Evolutionary conservation across 2,329 filamentous ascomycete species (phyloP), one percentile per base, ranked within the genome.

Genomic region (Verticillium longisporum): DNA sequence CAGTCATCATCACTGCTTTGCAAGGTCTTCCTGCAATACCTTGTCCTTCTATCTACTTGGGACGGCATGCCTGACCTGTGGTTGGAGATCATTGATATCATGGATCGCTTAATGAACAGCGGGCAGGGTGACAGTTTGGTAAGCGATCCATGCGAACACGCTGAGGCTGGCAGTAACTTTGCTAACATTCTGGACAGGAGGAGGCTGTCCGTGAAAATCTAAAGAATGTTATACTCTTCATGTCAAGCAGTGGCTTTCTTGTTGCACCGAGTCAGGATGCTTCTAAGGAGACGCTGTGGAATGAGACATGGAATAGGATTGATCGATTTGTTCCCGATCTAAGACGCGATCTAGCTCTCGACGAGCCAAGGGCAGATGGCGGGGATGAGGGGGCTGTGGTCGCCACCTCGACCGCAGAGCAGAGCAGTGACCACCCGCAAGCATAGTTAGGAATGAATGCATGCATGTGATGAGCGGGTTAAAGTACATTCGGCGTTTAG

Each of bases 101-200:
- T 99, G 85, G 95, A 99, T 73, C 87, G 95, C 31, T 82, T 99
- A 65, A 96, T 97, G 88, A 97, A 97, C 70, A 95, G 91, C 69
- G 94, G 94, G 0, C 92, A 97, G 73, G 91, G 91, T 31, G 92
- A 96, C 70, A 94, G 89, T 69, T 77, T 96, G 71, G 90, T 93
- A 84, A 77, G 88, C 81, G 54, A 10, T 11, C 3, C 31, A 53
- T 58, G 65, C 60, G 66, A 31, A 68, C 60, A 4, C 14, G 26
- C 13, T n/a, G 41, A 15, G 6, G 21, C 15, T 56, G 11, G 14
- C 26, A 34, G 5, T n/a, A 33, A 13, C 3, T 9, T 33, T 55
- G 54, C 54, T 55, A 34, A 55, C 10, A 34, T 13, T 55, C 21
- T 26, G 26, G 13, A 21, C 67, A 96, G 88, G 92, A 96, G 75